Conservation (phyloP, 192 early-diverging fungal genomes). For the Mortierella claussenii region DNA sequence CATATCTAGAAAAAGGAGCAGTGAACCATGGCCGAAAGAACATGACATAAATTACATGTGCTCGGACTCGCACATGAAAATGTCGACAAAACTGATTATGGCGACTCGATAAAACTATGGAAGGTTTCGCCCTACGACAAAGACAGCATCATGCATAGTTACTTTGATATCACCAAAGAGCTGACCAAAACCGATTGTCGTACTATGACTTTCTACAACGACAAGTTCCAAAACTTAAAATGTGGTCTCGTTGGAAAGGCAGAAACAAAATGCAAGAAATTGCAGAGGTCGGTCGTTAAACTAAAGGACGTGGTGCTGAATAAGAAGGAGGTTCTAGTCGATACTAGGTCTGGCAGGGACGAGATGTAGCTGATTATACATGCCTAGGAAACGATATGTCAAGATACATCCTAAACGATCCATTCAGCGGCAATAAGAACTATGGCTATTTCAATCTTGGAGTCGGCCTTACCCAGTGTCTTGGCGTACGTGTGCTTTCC, state of each 20-base stretch:
- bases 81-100: not conserved
- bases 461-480: not conserved
- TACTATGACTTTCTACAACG: not conserved
- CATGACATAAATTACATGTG: too few relatives aligned
- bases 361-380: too few relatives aligned
- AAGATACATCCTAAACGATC: constrained; percentile 5
- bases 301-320: not conserved
- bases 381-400: not conserved
- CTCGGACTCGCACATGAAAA: not conserved
- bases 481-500: constrained; percentile 1
- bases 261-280: not conserved
- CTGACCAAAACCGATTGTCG: not conserved
- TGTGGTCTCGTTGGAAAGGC: not conserved
- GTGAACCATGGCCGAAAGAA: too few relatives aligned
- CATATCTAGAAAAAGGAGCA: too few relatives aligned
- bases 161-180: not conserved
- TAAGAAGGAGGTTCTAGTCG: not conserved
- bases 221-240: not conserved
- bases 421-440: not conserved
- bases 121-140: not conserved
- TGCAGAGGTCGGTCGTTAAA: not conserved
- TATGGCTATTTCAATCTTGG: not conserved
- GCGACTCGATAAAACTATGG: not conserved
- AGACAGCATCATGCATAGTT: not conserved
- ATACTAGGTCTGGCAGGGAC: not conserved